Evolutionary conservation across 768 basidiomycete species (phyloP).

Genomic region (Plicaturopsis crispa): DNA sequence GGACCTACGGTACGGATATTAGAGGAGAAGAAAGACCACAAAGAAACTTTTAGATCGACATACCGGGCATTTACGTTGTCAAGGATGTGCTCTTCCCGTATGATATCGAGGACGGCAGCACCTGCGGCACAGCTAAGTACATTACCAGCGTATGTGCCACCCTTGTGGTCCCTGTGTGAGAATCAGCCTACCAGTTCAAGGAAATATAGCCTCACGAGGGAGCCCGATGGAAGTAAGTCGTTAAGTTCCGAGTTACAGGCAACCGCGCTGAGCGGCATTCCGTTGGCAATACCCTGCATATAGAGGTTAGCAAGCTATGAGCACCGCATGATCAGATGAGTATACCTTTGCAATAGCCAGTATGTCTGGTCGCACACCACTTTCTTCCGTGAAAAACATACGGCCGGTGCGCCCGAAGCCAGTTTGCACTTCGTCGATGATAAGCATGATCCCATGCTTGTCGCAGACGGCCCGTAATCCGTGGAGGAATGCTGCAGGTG

Average conservation of each 20-base stretch:
- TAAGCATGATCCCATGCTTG: constrained; percentile 75
- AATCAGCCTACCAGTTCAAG: not conserved
- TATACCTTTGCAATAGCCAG: constrained; percentile 85
- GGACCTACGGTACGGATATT: constrained; percentile 38
- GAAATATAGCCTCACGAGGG: constrained; percentile 44
- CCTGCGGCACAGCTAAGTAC: constrained; percentile 90
- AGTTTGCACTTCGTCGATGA: constrained; percentile 83
- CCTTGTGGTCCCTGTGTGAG: constrained; percentile 36
- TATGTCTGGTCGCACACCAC: constrained; percentile 82
- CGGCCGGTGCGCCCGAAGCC: constrained; percentile 88
- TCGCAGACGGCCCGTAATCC: constrained; percentile 85
- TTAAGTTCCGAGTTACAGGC: constrained; percentile 76
- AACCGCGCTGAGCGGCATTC: constrained; percentile 88
- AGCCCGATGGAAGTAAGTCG: constrained; percentile 71
- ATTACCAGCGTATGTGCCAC: constrained; percentile 90
- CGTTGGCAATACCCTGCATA: constrained; percentile 72
- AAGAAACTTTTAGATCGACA: constrained; percentile 12
- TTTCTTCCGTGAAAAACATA: constrained; percentile 76
- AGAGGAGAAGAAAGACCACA: not conserved
- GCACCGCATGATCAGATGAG: not conserved
- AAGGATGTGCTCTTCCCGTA: constrained; percentile 75
- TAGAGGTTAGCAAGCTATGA: not conserved
- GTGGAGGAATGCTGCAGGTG: constrained; percentile 70
- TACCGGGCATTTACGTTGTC: constrained; percentile 73
- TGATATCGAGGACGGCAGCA: constrained; percentile 69